Conservation (phyloP, 306 rosid species). For the Oxytropis ochrocephala region DNA sequence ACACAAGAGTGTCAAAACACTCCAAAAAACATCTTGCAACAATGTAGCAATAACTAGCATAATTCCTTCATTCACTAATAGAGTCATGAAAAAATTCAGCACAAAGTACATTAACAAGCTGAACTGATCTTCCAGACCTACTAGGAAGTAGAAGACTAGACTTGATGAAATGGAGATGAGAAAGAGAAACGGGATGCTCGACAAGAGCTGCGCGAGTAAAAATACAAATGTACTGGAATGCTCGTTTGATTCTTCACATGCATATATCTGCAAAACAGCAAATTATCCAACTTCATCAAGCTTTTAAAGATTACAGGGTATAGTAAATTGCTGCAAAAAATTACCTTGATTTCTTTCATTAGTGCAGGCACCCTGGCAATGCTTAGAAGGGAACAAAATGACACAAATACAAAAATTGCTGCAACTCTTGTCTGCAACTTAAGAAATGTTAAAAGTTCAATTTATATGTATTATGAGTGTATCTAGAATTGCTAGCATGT, state of each 20-base stretch:
- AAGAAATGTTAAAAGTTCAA: background rate
- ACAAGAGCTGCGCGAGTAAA: slow-evolving; percentile 83
- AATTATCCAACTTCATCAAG: slow-evolving; percentile 20
- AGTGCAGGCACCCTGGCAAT: slow-evolving; percentile 89
- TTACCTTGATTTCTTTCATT: slow-evolving; percentile 81
- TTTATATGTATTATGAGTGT: background rate
- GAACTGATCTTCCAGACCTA: slow-evolving; percentile 84
- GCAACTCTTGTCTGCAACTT: slow-evolving; percentile 90
- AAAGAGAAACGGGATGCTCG: slow-evolving; percentile 95
- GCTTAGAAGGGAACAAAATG: slow-evolving; percentile 86
- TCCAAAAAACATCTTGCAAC: slow-evolving; percentile 79
- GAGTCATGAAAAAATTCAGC: slow-evolving; percentile 85
- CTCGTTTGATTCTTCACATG: slow-evolving; percentile 80
- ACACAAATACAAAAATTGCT: slow-evolving; percentile 78
- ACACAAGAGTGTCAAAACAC: slow-evolving; percentile 71
- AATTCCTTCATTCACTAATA: slow-evolving; percentile 87
- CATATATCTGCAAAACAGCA: slow-evolving; percentile 56
- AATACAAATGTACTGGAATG: slow-evolving; percentile 82
- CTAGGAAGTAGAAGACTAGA: slow-evolving; percentile 83
- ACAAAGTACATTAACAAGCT: slow-evolving; percentile 96
- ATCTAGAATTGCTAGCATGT: slow-evolving; percentile 3
- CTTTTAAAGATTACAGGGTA: background rate
- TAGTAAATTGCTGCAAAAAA: no score
- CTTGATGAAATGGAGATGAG: slow-evolving; percentile 92
- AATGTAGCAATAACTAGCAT: slow-evolving; percentile 66